Evolutionary conservation across 176 grass and related monocot species (phyloP).

Genomic region (Avena atlantica): DNA sequence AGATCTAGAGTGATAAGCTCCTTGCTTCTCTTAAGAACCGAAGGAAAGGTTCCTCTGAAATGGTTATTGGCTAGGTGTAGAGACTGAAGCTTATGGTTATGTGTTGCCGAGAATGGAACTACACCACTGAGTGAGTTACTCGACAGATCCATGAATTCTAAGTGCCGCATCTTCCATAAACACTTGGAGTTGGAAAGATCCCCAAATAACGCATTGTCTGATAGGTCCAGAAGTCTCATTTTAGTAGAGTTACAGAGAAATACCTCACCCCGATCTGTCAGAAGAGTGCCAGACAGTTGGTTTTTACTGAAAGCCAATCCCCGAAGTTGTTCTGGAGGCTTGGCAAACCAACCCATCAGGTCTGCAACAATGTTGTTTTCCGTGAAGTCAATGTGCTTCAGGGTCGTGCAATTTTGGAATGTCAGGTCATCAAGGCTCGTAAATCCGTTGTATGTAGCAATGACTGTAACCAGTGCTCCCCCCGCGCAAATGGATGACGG

Average conservation of each 20-base stretch:
- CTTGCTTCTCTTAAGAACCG: background rate
- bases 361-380: slow-evolving; percentile 18
- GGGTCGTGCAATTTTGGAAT: slow-evolving; percentile 14
- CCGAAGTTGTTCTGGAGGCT: background rate
- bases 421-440: background rate
- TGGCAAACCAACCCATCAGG: background rate
- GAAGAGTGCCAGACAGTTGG: background rate
- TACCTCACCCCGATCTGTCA: background rate
- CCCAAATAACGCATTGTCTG: background rate
- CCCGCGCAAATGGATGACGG: slow-evolving; percentile 9
- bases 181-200: slow-evolving; percentile 3
- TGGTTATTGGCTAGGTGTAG: slow-evolving; percentile 5
- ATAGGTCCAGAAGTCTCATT: background rate
- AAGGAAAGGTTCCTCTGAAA: slow-evolving; percentile 8
- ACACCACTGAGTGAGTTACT: background rate
- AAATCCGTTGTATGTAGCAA: background rate
- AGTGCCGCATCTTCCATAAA: background rate
- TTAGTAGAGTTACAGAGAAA: slow-evolving; percentile 13
- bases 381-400: background rate
- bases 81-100: slow-evolving; percentile 10
- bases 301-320: background rate
- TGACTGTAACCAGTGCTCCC: background rate
- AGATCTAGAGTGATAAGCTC: background rate
- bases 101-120: background rate
- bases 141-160: background rate